Evolutionary conservation across 2,329 filamentous ascomycete species (phyloP), one percentile per base, ranked within the genome.

Genomic region (Thermoascus crustaceus): DNA sequence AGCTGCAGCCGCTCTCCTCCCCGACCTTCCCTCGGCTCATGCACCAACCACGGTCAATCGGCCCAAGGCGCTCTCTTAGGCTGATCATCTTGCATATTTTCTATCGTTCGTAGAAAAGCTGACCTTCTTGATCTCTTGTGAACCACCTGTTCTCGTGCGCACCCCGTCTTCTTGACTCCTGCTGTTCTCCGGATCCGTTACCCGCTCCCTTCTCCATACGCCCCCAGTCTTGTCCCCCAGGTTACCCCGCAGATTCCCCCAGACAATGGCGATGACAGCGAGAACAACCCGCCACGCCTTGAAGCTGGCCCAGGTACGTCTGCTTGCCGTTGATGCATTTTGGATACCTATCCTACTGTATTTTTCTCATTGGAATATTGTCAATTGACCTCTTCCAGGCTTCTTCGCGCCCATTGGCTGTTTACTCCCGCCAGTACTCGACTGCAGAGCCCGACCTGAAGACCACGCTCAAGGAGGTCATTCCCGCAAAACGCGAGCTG

Each of bases 401-500:
- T 23, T 37, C 41, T 20, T 35, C 48, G 11, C 45, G 49, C 24
- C 42, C 41, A 30, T 44, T 46, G 37, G 24, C 40, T 13, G 27
- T 35, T 18, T 39, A 34, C 23, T 47, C 48, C 34, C 54, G 57
- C 35, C 46, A 46, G 35, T 65, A 63, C 45, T 78, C 84, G 27
- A 73, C 78, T 33, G 73, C 84, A 39, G 89, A 96, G 63, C 85
- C 84, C 40, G 84, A 89, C 57, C 78, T 98, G 55, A 98, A 96
- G 68, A 72, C 84, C 34, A 85, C 85, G 9, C 78, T 98, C 48
- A 82, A 79, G 53, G 77, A 80, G 48, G 76, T 79, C 40, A 94
- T 98, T 50, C 91, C 91, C 21, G 86, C 80, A 43, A 96, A 96
- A 71, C 80, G 88, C 34, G 89, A 94, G 63, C 80, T 95, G 13